A percentile compares a stretch with the other conserved stretches of the same genome.
phyloP scores from a whole-genome alignment of 1,284 basidiomycete species.

The Neotropicomus parvogracilis region DNA sequence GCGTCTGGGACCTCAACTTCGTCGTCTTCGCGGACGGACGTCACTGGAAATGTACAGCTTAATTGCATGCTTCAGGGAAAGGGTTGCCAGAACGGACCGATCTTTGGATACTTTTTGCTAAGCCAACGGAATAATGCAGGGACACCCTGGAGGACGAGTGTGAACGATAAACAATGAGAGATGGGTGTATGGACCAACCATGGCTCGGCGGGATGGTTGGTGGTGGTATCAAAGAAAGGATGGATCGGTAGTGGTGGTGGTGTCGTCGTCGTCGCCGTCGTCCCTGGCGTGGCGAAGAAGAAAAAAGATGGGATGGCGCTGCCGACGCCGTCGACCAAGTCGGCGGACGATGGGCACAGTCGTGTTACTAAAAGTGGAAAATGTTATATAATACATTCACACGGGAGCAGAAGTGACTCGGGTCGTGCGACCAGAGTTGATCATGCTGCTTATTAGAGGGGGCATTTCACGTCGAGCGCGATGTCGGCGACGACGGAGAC shows the following conservation, averaged over 20 bases:
- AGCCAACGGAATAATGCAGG: conserved; percentile 93
- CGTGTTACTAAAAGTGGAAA: conserved; percentile 11
- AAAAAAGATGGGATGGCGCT: not conserved
- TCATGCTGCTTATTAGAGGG: too few species aligned
- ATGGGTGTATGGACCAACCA: conserved; percentile 15
- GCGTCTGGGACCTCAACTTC: conserved; percentile 65
- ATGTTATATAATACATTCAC: conserved; percentile 28
- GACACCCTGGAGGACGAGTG: conserved; percentile 64
- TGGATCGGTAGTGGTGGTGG: not conserved
- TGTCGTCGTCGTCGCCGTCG: conserved; percentile 2
- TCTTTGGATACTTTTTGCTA: conserved; percentile 96
- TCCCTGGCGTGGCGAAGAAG: not conserved
- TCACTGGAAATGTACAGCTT: conserved; percentile 44
- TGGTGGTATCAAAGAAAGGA: not conserved
- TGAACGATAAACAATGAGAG: not conserved
- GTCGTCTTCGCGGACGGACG: conserved; percentile 80
- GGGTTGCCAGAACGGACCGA: conserved; percentile 50
- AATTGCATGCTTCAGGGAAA: not conserved
- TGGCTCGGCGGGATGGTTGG: conserved; percentile 1
- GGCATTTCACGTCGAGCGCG: not conserved
- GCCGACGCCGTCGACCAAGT: conserved; percentile 3
- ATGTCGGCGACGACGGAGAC: conserved; percentile 32
- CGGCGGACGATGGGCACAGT: not conserved
- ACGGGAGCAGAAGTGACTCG: conserved; percentile 23
- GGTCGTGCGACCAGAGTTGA: not conserved